Evolutionary conservation across 495 filamentous ascomycete genomes (phyloP).

Genomic region (Penicillium robsamsonii): DNA sequence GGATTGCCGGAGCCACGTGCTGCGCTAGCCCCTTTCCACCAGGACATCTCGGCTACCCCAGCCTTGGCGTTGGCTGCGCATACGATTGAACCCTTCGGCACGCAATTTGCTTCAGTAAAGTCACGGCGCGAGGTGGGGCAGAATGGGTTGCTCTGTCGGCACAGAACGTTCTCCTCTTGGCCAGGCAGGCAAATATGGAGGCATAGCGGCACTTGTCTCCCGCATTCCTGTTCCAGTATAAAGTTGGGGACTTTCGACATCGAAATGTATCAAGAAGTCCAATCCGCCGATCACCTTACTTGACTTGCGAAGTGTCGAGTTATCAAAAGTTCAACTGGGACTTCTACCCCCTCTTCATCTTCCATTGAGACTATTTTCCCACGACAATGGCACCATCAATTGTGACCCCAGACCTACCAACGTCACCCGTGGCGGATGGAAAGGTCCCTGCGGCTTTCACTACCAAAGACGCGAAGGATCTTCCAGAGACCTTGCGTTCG

Average conservation of each 20-base stretch:
- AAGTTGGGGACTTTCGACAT: background rate
- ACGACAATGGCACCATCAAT: background rate
- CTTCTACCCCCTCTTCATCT: background rate
- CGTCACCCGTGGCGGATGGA: background rate
- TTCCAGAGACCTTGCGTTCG: background rate
- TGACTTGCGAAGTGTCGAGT: background rate
- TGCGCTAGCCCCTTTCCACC: background rate
- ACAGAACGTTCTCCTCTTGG: background rate
- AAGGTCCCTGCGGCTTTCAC: background rate
- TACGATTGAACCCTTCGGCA: background rate
- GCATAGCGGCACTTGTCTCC: background rate
- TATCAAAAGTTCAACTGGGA: background rate
- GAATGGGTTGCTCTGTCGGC: background rate
- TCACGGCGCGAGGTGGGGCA: background rate
- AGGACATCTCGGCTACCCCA: background rate
- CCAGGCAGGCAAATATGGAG: background rate
- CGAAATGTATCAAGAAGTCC: background rate
- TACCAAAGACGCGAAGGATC: background rate
- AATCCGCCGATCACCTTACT: background rate
- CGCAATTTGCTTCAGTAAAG: background rate
- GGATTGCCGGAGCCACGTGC: background rate
- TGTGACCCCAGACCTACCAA: background rate
- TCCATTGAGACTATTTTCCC: background rate
- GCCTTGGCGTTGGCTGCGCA: background rate
- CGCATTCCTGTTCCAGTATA: background rate